A percentile compares a stretch with the other conserved stretches of the same genome.
Evolutionary conservation across 169 alveolate species (phyloP).

Genomic region (Theileria sp.): DNA sequence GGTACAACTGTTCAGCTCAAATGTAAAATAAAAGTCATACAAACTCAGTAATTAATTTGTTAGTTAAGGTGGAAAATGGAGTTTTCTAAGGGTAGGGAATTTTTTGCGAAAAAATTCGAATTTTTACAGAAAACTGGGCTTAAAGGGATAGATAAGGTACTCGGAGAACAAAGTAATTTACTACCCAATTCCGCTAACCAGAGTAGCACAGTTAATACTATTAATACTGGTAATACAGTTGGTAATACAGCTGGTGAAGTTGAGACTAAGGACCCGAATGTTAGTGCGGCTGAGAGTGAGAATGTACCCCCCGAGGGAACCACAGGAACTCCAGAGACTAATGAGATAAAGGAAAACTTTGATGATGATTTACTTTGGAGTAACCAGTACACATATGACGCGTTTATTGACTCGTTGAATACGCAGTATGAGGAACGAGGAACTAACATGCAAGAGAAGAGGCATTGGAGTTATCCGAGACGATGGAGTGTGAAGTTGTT

Average conservation of each 20-base stretch:
- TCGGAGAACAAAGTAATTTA: not conserved
- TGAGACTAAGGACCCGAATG: not conserved
- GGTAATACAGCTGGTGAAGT: not conserved
- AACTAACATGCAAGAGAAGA: slow-evolving; percentile 62
- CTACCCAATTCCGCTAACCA: not conserved
- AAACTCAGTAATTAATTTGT: not conserved
- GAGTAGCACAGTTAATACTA: too few species aligned
- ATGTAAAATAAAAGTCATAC: not conserved
- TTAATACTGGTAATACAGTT: not conserved
- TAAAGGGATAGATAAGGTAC: not conserved
- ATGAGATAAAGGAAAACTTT: slow-evolving; percentile 30
- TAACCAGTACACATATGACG: slow-evolving; percentile 71
- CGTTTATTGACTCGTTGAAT: slow-evolving; percentile 67
- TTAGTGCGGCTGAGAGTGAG: not conserved
- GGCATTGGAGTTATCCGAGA: slow-evolving; percentile 75
- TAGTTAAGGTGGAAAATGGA: not conserved
- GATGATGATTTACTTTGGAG: slow-evolving; percentile 71
- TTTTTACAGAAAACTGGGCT: slow-evolving; percentile 12
- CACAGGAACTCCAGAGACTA: slow-evolving; percentile 20
- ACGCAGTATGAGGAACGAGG: slow-evolving; percentile 69
- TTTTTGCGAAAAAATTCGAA: slow-evolving; percentile 6
- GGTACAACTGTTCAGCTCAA: not conserved
- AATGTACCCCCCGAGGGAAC: not conserved
- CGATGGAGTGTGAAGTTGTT: slow-evolving; percentile 72
- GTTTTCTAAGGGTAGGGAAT: slow-evolving; percentile 13